Conservation (phyloP, 495 filamentous ascomycete species). For the Bathelium albidoporum region DNA sequence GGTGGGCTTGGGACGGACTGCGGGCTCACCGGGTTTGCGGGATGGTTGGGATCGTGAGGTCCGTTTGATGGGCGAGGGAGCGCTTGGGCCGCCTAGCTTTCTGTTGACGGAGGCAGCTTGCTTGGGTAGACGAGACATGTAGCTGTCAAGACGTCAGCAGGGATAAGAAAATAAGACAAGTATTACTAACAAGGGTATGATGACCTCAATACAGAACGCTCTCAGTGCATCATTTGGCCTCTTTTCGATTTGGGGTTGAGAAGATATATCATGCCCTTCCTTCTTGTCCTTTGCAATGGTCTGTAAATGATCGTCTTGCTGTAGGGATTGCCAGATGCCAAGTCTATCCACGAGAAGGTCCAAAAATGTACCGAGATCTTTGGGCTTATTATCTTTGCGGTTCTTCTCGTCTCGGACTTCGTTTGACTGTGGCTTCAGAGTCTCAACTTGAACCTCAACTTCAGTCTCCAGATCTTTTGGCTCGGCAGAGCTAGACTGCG, state of each 20-base stretch:
- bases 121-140: constrained; percentile 70
- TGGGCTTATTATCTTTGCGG: constrained; percentile 41
- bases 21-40: constrained; percentile 43
- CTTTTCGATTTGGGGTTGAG: constrained; percentile 17
- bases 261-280: constrained; percentile 10
- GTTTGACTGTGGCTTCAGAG: constrained; percentile 15
- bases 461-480: too few relatives aligned
- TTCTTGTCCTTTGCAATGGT: constrained; percentile 31
- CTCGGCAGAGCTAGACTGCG: constrained; percentile 21
- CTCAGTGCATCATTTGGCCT: constrained; percentile 45
- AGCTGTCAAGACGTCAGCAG: constrained; percentile 40
- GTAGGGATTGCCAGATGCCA: constrained; percentile 92
- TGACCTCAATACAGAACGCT: constrained; percentile 85
- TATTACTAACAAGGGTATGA: constrained; percentile 70
- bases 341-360: constrained; percentile 83
- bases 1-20: constrained; percentile 41
- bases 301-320: constrained; percentile 41
- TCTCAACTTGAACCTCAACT: constrained; percentile 15
- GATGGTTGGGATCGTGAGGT: constrained; percentile 27
- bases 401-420: constrained; percentile 30
- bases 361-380: constrained; percentile 54
- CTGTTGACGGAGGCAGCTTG: constrained; percentile 68
- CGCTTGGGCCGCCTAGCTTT: constrained; percentile 71
- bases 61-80: constrained; percentile 50
- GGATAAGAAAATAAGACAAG: neutral